Evolutionary conservation across 257 asterid species (phyloP).

Genomic region (Jacaranda copaia): DNA sequence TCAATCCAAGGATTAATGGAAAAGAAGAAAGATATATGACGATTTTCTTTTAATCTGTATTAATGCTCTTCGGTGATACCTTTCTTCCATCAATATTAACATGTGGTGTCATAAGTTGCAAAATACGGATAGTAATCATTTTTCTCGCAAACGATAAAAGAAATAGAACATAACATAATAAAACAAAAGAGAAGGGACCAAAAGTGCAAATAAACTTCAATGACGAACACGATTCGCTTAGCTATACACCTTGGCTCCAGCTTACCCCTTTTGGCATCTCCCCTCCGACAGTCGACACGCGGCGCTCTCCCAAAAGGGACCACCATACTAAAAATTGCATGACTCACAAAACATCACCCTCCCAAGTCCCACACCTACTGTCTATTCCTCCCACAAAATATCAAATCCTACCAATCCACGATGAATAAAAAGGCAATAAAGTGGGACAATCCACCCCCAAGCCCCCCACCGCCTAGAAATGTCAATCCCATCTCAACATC

Average conservation of each 20-base stretch:
- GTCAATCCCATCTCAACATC: constrained; percentile 19
- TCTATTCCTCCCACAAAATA: not conserved
- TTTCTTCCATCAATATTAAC: too few relatives aligned
- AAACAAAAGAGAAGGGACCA: not conserved
- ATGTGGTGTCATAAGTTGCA: too few relatives aligned
- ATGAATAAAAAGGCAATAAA: constrained; percentile 4
- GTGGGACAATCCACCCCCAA: not conserved
- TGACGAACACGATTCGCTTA: not conserved
- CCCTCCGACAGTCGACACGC: constrained; percentile 17
- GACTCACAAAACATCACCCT: not conserved
- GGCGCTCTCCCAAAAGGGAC: constrained; percentile 15
- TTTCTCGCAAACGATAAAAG: too few relatives aligned
- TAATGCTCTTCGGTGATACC: too few relatives aligned
- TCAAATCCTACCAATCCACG: constrained; percentile 3
- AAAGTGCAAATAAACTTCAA: constrained; percentile 13
- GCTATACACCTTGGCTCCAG: constrained; percentile 10
- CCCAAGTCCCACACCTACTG: not conserved
- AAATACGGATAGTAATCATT: too few relatives aligned
- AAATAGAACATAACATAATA: not conserved
- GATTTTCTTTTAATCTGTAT: too few relatives aligned
- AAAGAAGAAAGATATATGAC: too few relatives aligned
- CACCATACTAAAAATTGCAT: constrained; percentile 12
- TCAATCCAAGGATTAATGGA: too few relatives aligned
- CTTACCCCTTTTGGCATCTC: constrained; percentile 18
- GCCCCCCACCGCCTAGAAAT: constrained; percentile 19